Base-by-base conservation (phyloP, 148 eudicot genomes). In the Chenopodium suecicum region DNA sequence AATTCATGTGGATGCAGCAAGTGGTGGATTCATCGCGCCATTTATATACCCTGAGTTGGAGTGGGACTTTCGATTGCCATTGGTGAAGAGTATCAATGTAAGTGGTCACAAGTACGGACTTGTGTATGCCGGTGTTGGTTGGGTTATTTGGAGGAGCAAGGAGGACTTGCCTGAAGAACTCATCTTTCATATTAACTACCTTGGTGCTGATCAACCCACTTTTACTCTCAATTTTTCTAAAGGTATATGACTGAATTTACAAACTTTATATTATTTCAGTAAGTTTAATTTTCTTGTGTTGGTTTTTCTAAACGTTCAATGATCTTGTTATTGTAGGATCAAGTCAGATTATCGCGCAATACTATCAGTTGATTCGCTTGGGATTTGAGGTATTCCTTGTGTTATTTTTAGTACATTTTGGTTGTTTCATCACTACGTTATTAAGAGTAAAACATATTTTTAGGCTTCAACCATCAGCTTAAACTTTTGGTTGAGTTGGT, bases 1-100 rank as follows among this genome's bases (percentile, higher is more conserved):
- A 48, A 91, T 92, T 73, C 96, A 92, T 81, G 96, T 92, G 81
- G 96, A 92, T 52, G 96, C 96, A 7, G 96, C 96, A 12, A 92
- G 96, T 81, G 96, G 96, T 29, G 96, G 96, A 3, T 92, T 92
- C 88, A 89, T 92, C 1, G 96, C 96, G 0, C 96, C 96, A 31
- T 92, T 92, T 73, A 2, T 92, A 11, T 91, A 92, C 89, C 93
- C 92, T 1, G 94, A 92, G 9, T 66, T 92, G 64, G 93, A 83
- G 82, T 92, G 96, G 96, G 96, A 92, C 82, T 92, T 92, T 80
- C 65, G 88, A 25, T 76, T 92, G 58, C 89, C 93, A 13, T 70
- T 91, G 37, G 94, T 91, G 83, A 91, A 90, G 90, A 91, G 94
- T 70, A 91, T 91, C 73, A 91, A 91, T 68, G 94, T 91, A 1